A percentile compares a stretch with the other conserved stretches of the same genome.
Conservation (phyloP, 371 early-diverging fungal genomes). For the Apophysomyces elegans region DNA sequence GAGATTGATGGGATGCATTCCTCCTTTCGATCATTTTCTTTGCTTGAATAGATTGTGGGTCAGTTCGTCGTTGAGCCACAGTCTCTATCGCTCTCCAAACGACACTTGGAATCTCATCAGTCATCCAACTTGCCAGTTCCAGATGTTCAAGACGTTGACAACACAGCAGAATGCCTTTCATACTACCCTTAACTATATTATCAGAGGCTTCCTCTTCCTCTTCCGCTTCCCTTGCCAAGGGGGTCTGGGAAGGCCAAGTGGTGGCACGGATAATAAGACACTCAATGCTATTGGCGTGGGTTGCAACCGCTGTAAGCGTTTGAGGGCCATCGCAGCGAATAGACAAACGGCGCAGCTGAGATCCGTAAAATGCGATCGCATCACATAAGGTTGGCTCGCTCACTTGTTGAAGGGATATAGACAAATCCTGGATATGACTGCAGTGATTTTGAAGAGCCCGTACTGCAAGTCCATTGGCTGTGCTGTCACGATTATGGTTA, state of each 20-base stretch:
- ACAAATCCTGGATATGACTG: constrained; percentile 22
- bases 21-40: neutral
- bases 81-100: constrained; percentile 30
- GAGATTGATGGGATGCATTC: neutral
- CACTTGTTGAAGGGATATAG: constrained; percentile 48
- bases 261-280: constrained; percentile 29
- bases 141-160: constrained; percentile 31
- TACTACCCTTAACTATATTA: constrained; percentile 7
- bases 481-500: constrained; percentile 43
- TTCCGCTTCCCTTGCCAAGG: neutral
- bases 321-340: constrained; percentile 39
- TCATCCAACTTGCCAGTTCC: constrained; percentile 45
- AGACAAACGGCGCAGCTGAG: constrained; percentile 28
- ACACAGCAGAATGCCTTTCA: constrained; percentile 27
- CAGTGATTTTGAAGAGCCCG: constrained; percentile 28
- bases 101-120: constrained; percentile 39
- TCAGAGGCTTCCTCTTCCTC: constrained; percentile 2
- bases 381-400: constrained; percentile 33
- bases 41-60: neutral
- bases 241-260: neutral
- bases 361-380: constrained; percentile 29
- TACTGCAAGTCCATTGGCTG: constrained; percentile 42
- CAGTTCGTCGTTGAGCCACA: constrained; percentile 18
- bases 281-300: constrained; percentile 29
- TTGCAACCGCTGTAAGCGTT: constrained; percentile 34